A percentile compares a stretch with the other conserved stretches of the same genome.
phyloP scores from a whole-genome alignment of 805 yeast species.

The Nakazawaea sp. region DNA sequence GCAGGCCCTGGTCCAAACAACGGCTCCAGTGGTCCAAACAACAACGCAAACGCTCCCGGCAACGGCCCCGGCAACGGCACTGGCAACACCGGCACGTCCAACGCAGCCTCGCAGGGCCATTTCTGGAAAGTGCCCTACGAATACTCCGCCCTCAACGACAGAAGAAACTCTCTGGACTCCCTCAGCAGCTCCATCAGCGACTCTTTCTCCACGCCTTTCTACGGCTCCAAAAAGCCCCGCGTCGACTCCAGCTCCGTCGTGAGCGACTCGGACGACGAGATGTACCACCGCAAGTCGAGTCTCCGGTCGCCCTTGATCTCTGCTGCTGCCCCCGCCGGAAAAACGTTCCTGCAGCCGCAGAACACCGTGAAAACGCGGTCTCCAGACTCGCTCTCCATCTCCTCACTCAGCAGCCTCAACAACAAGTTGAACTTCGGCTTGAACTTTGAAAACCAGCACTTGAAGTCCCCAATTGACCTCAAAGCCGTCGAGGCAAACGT shows the following conservation, averaged over 20 bases:
- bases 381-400: conserved; percentile 12
- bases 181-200: conserved; percentile 39
- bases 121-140: conserved; percentile 62
- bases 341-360: neutral
- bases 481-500: conserved; percentile 26
- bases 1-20: neutral
- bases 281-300: neutral
- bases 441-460: conserved; percentile 12
- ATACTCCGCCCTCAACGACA: conserved; percentile 31
- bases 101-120: conserved; percentile 28
- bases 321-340: no score
- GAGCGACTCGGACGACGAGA: conserved; percentile 12
- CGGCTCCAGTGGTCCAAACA: neutral
- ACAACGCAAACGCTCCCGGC: no score
- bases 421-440: conserved; percentile 13
- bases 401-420: conserved; percentile 16
- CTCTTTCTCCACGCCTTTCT: conserved; percentile 22
- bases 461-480: conserved; percentile 16
- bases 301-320: neutral
- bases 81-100: neutral
- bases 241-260: conserved; percentile 15
- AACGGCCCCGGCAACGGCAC: no score
- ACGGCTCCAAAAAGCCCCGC: conserved; percentile 8
- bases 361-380: conserved; percentile 6
- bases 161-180: conserved; percentile 44